Base-by-base conservation (phyloP, 306 rosid genomes). In the Gastrolobium bilobum region DNA sequence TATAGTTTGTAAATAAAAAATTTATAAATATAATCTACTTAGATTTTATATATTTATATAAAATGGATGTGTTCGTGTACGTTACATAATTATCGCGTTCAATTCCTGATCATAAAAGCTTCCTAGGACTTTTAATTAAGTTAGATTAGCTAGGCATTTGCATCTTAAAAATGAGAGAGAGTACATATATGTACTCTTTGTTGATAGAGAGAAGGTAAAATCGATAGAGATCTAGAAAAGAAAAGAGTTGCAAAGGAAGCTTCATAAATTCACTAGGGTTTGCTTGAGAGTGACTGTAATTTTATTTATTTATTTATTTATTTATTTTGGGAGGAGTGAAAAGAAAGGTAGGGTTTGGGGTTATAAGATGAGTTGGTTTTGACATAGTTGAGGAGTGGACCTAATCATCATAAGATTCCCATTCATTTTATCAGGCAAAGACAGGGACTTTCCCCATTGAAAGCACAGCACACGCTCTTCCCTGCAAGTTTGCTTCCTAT, bases 401-500 rank as follows among this genome's bases (percentile, higher is more conserved):
- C 51, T 69, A 59, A 61, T 68, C 30, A 79, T 71, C 52, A 61
- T 72, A 62, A 71, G 73, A 80, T 80, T 72, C 79, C 59, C 30
- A 62, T 71, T 50, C 31, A 60, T 66, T 13, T 65, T 33, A 15
- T 14, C 8, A 68, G 68, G 58, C 29, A 75, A 42, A 48, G 75
- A 40, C 34, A 34, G 52, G 52, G 72, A 14, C 26, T 14, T 58
- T 42, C 39, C 7, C 15, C 50, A 67, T 66, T 40, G 51, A 58
- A 47, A 59, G 56, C 71, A 44, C 44, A 58, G 47, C 82, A 64
- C 80, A 15, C 84, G 14, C 87, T 67, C 65, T 64, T 56, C 65
- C 78, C 83, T 81, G 83, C 83, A 64, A 63, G 42, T 20, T 70
- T 75, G 77, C 81, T 63, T 37, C 73, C 68, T 37, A 46, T 73